Evolutionary conservation across 2,329 filamentous ascomycete species (phyloP).

Genomic region (Fusarium oligoseptatum): DNA sequence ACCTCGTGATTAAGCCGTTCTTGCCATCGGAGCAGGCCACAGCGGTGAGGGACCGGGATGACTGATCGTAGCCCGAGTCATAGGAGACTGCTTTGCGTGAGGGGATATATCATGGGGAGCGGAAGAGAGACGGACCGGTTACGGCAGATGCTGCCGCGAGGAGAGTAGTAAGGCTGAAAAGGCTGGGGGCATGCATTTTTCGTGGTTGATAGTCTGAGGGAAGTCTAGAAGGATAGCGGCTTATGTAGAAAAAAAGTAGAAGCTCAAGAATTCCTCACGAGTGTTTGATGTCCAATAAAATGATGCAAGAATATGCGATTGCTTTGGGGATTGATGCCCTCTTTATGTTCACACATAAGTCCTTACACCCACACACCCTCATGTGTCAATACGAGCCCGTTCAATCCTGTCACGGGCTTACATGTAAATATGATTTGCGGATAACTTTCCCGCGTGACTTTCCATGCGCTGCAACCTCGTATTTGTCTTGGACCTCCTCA

Average conservation of each 20-base stretch:
- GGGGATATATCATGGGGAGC: background rate
- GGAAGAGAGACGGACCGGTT: slow-evolving; percentile 41
- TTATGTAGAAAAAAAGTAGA: background rate
- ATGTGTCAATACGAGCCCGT: background rate
- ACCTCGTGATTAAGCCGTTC: slow-evolving; percentile 74
- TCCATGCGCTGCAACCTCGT: background rate
- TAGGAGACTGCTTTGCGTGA: slow-evolving; percentile 68
- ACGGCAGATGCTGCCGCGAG: slow-evolving; percentile 51
- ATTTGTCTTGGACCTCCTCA: background rate
- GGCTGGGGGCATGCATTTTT: slow-evolving; percentile 58
- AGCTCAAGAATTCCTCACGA: background rate
- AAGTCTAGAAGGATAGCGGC: background rate
- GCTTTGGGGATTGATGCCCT: background rate
- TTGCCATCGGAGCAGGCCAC: slow-evolving; percentile 76
- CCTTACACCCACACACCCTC: background rate
- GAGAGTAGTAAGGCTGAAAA: slow-evolving; percentile 54
- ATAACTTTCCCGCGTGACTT: background rate
- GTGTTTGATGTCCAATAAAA: background rate
- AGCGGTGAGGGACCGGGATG: slow-evolving; percentile 63
- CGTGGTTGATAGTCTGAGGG: background rate
- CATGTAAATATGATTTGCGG: background rate
- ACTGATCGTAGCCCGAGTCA: slow-evolving; percentile 77
- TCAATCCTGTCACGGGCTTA: background rate
- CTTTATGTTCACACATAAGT: background rate
- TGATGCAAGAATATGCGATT: background rate